Conservation (phyloP, 2,329 filamentous ascomycete genomes). For the Trichoderma sp. region DNA sequence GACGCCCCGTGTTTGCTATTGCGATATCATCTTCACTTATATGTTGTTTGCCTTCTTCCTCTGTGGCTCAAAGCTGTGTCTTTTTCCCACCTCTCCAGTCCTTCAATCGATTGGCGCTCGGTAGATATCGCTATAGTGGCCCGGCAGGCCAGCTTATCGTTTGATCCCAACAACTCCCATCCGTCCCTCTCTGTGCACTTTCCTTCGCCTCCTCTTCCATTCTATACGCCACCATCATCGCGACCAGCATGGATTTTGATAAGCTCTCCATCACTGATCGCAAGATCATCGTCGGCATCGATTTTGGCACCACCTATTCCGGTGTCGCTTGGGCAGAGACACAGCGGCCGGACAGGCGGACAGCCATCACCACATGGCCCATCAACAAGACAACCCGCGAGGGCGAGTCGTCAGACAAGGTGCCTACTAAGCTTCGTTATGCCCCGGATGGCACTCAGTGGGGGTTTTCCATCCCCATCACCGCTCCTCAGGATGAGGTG, state of each 20-base stretch:
- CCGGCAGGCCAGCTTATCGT: not conserved
- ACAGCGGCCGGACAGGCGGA: conserved; percentile 40
- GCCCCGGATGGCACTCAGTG: conserved; percentile 43
- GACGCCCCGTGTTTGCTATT: not conserved
- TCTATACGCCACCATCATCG: not conserved
- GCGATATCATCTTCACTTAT: not conserved
- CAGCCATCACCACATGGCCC: conserved; percentile 47
- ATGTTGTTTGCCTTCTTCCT: not conserved
- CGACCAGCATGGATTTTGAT: conserved; percentile 40
- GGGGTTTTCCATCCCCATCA: conserved; percentile 48
- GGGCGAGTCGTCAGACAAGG: conserved; percentile 47
- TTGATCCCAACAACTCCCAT: not conserved
- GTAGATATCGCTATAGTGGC: conserved; percentile 11
- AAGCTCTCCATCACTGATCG: conserved; percentile 39
- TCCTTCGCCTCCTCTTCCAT: not conserved
- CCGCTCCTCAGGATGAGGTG: conserved; percentile 42
- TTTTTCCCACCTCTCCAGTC: not conserved
- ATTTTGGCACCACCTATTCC: conserved; percentile 58
- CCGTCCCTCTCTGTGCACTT: not conserved
- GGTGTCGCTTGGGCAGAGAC: conserved; percentile 53
- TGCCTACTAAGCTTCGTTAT: conserved; percentile 50
- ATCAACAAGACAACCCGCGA: conserved; percentile 40
- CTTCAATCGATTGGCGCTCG: not conserved
- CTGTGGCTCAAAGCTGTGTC: not conserved
- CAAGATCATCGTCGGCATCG: conserved; percentile 52